These are phyloP conservation scores for Podospora tetraspora DNA, from an alignment of 495 filamentous ascomycete species.

Conservation along the genomic window DNA sequence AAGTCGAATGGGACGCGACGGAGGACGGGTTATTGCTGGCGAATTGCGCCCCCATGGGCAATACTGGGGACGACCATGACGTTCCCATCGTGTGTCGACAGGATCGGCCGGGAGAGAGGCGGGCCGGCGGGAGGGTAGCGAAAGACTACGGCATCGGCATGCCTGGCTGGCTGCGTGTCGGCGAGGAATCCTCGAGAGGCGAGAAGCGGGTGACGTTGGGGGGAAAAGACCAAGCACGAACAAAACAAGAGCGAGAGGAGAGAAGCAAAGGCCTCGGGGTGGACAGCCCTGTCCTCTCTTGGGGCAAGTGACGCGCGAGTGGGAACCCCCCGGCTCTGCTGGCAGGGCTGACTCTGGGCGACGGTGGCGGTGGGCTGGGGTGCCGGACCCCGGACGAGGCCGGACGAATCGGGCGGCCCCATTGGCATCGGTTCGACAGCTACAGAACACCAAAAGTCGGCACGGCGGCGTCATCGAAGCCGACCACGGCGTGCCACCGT, in stretches of 20 bases:
- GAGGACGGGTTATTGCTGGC: slow-evolving; percentile 7
- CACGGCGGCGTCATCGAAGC: neutral
- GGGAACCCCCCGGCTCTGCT: neutral
- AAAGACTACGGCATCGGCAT: slow-evolving; percentile 6
- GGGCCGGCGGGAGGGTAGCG: neutral
- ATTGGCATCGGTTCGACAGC: neutral
- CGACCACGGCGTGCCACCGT: neutral
- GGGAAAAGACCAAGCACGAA: neutral
- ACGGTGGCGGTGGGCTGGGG: neutral
- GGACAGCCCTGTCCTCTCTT: neutral
- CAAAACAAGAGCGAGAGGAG: neutral
- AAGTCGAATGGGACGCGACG: slow-evolving; percentile 8
- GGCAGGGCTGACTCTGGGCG: neutral
- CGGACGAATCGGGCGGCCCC: neutral
- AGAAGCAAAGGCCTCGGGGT: neutral
- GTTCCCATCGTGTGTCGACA: slow-evolving; percentile 10
- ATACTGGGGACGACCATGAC: slow-evolving; percentile 5
- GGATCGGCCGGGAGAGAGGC: neutral
- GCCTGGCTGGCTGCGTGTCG: neutral
- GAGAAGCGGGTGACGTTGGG: neutral
- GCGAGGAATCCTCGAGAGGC: too few species aligned
- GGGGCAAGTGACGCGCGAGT: neutral
- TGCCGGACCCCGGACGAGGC: neutral
- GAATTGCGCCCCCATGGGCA: slow-evolving; percentile 11
- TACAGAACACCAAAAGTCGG: neutral